Evolutionary conservation across 2,329 filamentous ascomycete species (phyloP), one percentile per base, ranked within the genome.

Genomic region (Furcasterigmium furcatum): DNA sequence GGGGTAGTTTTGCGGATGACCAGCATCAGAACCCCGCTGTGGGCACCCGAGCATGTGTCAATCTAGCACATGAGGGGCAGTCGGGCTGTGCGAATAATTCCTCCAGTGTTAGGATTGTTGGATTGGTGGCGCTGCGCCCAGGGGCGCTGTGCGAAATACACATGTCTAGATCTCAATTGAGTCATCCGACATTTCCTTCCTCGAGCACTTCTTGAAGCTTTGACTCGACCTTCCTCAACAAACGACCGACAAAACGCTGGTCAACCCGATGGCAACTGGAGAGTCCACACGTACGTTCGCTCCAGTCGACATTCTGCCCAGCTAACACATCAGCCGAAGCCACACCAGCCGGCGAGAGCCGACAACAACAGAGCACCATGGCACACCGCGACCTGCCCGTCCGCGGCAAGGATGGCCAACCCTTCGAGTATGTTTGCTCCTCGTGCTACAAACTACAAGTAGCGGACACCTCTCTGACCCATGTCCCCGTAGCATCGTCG

Each of bases 401-500:
- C 38, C 58, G 54, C 48, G 54, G 35, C 38, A 55, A 55, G 44
- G 56, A 60, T 40, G 47, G 21, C 39, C 16, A 36, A 16, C 16
- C 34, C 43, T 69, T 70, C 47, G 66, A 71, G 64, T 67, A 52
- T 47, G 51, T 30, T 16, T 27, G 21, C 21, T 14, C 6, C 14
- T 9, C 10, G 10, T 24, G 27, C 10, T 10, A 9, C 12, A 9
- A 9, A 30, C 7, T 4, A 18, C 12, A 13, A 3, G 7, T 27
- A 8, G 8, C 6, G 18, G 10, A 27, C 10, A 13, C 47, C 42
- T 41, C 36, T 27, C 39, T 51, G 12, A 46, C 39, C 21, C 10
- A 24, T 19, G 14, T 10, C 21, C 10, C 29, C 41, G n/a, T 50
- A 79, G 76, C 60, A 80, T 83, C 55, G 78, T 82, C 48, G 64